phyloP scores from a whole-genome alignment of 75 land plant genomes.

The Isoetes taiwanensis region DNA sequence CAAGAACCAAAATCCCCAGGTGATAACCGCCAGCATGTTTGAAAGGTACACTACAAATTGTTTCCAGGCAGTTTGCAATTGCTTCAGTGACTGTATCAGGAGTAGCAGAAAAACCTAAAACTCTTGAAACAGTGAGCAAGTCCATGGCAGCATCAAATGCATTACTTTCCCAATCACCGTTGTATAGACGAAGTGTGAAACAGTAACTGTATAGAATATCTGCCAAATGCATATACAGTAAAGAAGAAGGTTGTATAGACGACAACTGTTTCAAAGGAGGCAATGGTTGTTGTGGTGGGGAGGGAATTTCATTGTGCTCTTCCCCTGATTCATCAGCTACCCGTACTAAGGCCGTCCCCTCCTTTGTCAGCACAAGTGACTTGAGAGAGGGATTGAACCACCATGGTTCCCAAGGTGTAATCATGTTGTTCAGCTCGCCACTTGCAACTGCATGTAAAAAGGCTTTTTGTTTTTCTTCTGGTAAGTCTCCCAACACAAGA shows the following conservation, averaged over 20 bases:
- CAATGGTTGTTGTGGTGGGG: conserved; percentile 59
- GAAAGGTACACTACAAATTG: conserved; percentile 49
- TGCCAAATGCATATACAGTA: conserved; percentile 53
- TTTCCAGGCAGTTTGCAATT: conserved; percentile 48
- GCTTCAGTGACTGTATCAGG: conserved; percentile 65
- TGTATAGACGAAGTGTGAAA: conserved; percentile 67
- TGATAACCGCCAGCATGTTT: conserved; percentile 52
- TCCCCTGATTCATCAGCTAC: conserved; percentile 9
- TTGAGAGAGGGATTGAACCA: conserved; percentile 63
- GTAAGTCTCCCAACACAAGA: conserved; percentile 47
- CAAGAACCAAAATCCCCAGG: conserved; percentile 48
- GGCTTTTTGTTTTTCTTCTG: conserved; percentile 44
- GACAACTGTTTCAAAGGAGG: conserved; percentile 38
- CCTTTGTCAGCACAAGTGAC: conserved; percentile 37
- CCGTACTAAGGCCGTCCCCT: conserved; percentile 48
- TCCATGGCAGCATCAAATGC: conserved; percentile 45
- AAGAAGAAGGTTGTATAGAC: conserved; percentile 48
- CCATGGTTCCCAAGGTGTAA: conserved; percentile 91
- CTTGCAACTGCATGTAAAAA: conserved; percentile 61
- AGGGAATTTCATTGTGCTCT: conserved; percentile 30
- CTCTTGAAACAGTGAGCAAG: conserved; percentile 42
- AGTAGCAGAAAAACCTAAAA: conserved; percentile 37
- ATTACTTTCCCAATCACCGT: conserved; percentile 79
- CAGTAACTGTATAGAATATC: conserved; percentile 76
- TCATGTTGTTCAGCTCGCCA: conserved; percentile 70